Percentiles rank a stretch among this genome's conserved stretches.
Evolutionary conservation across 768 basidiomycete genomes (phyloP).

Genomic region (Lactarius quietus): DNA sequence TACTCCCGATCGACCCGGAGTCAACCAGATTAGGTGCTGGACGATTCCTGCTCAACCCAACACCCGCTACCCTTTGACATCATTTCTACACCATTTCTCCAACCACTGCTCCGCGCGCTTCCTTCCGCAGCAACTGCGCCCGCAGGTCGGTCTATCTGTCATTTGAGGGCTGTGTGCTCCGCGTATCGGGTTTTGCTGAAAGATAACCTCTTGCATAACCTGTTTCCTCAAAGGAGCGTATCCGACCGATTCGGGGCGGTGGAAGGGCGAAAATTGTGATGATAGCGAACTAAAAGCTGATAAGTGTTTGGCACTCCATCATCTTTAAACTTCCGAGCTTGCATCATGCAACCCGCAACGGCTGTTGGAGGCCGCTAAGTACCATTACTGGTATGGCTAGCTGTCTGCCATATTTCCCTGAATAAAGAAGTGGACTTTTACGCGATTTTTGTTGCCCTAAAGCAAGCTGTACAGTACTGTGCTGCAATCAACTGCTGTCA

Average conservation of each 20-base stretch:
- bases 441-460: neutral
- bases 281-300: constrained; percentile 63
- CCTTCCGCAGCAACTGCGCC: constrained; percentile 45
- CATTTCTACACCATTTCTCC: constrained; percentile 43
- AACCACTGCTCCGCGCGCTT: constrained; percentile 69
- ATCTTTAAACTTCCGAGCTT: neutral
- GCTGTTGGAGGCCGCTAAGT: neutral
- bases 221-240: constrained; percentile 55
- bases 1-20: constrained; percentile 37
- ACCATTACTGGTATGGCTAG: neutral
- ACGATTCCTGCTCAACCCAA: too few species aligned
- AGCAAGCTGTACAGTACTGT: too few species aligned
- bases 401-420: neutral
- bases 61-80: constrained; percentile 55
- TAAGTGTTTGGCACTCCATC: constrained; percentile 6
- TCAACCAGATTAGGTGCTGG: constrained; percentile 47
- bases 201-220: too few species aligned
- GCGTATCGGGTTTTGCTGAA: constrained; percentile 53
- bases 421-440: neutral
- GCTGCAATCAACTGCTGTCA: neutral
- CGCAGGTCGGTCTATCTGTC: constrained; percentile 50
- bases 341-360: neutral
- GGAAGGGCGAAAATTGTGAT: constrained; percentile 71
- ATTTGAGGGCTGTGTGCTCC: constrained; percentile 66
- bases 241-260: constrained; percentile 56